phyloP scores from a whole-genome alignment of 108 stramenopile genomes.

The Stephanodiscus minutulus region DNA sequence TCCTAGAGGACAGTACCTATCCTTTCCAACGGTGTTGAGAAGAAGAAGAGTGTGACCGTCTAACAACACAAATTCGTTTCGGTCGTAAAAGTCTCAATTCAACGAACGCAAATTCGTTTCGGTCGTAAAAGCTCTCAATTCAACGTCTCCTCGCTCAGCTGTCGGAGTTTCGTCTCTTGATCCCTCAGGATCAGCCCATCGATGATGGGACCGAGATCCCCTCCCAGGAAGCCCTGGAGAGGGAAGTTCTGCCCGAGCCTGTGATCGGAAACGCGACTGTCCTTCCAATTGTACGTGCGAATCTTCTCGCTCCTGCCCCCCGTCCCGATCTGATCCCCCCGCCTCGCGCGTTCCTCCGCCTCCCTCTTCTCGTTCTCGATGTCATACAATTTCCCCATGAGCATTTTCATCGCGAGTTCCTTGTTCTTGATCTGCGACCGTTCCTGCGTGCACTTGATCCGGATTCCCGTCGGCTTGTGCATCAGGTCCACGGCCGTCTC shows the following conservation, averaged over 20 bases:
- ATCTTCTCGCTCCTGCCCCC: slow-evolving; percentile 96
- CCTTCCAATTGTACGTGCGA: slow-evolving; percentile 98
- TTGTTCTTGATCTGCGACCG: slow-evolving; percentile 96
- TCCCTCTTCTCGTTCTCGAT: slow-evolving; percentile 86
- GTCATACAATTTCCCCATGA: slow-evolving; percentile 87
- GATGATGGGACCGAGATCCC: slow-evolving; percentile 79
- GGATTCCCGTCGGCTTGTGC: slow-evolving; percentile 96
- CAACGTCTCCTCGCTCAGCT: slow-evolving; percentile 48
- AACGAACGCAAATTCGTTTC: no score
- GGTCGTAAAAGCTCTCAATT: neutral
- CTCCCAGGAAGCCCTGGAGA: slow-evolving; percentile 70
- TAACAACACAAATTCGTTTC: no score
- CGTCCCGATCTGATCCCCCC: slow-evolving; percentile 90
- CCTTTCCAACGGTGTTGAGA: no score
- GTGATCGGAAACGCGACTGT: slow-evolving; percentile 95
- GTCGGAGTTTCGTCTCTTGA: slow-evolving; percentile 78
- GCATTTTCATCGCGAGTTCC: slow-evolving; percentile 93
- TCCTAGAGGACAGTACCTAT: no score
- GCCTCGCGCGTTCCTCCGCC: slow-evolving; percentile 74
- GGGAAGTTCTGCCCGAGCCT: slow-evolving; percentile 88
- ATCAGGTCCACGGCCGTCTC: slow-evolving; percentile 96
- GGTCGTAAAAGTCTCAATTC: neutral
- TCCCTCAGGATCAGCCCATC: slow-evolving; percentile 80
- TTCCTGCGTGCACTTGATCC: slow-evolving; percentile 97
- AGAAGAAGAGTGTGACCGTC: no score